phyloP scores from a whole-genome alignment of 2,329 filamentous ascomycete genomes.

The Cladophialophora exuberans region DNA sequence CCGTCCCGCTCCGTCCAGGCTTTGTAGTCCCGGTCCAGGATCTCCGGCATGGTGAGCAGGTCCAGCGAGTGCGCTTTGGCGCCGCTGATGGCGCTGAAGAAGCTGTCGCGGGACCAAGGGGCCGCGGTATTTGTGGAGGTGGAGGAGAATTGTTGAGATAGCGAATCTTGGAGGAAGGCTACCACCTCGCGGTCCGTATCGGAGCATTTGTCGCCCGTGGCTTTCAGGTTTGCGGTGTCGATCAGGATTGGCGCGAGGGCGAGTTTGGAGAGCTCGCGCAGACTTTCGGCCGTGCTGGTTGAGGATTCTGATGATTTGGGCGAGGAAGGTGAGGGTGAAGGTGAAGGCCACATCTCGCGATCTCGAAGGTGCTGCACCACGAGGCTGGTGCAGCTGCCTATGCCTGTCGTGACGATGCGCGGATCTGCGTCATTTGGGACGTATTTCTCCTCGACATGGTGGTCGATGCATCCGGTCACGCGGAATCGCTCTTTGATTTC shows the following conservation, averaged over 20 bases:
- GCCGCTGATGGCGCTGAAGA: constrained; percentile 55
- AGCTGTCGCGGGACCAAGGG: constrained; percentile 41
- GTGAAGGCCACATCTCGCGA: constrained; percentile 48
- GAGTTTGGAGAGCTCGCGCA: constrained; percentile 48
- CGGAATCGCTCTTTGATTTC: constrained; percentile 46
- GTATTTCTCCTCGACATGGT: constrained; percentile 63
- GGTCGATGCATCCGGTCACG: constrained; percentile 62
- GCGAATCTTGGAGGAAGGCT: constrained; percentile 56
- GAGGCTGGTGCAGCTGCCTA: constrained; percentile 63
- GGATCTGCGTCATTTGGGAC: constrained; percentile 52
- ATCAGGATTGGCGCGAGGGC: constrained; percentile 48
- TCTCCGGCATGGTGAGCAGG: constrained; percentile 56
- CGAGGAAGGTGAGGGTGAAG: constrained; percentile 43
- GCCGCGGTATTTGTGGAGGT: neutral
- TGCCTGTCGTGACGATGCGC: constrained; percentile 55
- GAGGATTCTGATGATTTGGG: constrained; percentile 28
- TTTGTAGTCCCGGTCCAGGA: constrained; percentile 67
- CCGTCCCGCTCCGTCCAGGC: constrained; percentile 53
- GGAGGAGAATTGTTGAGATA: constrained; percentile 45
- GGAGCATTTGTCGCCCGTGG: constrained; percentile 46
- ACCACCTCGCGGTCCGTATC: constrained; percentile 54
- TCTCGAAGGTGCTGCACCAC: constrained; percentile 55
- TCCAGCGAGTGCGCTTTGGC: constrained; percentile 61
- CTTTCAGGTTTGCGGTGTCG: constrained; percentile 50
- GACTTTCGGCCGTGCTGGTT: neutral